Conservation (phyloP, 441 rosid species). For the Raphanus hybrid region DNA sequence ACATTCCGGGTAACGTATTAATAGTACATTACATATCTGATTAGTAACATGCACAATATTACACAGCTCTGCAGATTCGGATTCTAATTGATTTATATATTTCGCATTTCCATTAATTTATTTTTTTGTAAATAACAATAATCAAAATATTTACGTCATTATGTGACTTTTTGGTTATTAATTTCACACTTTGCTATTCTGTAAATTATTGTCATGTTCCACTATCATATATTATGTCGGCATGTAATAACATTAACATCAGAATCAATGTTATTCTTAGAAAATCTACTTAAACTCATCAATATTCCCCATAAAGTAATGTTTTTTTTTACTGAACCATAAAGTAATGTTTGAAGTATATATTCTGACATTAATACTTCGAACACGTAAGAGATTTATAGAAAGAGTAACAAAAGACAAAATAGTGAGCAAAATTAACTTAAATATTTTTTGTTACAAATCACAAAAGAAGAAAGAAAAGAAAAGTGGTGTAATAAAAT, state of each 20-base stretch:
- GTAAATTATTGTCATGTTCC: not conserved
- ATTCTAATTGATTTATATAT: not conserved
- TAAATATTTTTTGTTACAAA: not conserved
- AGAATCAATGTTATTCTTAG: not conserved
- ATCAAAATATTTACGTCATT: not conserved
- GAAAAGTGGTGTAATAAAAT: not conserved
- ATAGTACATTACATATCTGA: not conserved
- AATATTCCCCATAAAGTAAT: not conserved
- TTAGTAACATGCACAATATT: not conserved
- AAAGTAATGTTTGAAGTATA: conserved; percentile 8
- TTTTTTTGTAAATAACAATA: not conserved
- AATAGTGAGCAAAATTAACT: not conserved
- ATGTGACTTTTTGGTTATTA: not conserved
- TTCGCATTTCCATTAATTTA: not conserved
- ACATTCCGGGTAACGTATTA: not conserved
- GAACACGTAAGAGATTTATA: conserved; percentile 11
- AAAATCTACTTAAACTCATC: not conserved
- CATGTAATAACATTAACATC: not conserved
- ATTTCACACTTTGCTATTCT: not conserved
- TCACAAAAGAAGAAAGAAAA: not conserved
- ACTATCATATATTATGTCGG: not conserved
- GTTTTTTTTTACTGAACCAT: not conserved
- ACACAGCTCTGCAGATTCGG: not conserved
- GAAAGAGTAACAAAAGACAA: not conserved
- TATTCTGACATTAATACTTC: not conserved